Evolutionary conservation across 108 stramenopile species (phyloP).

Genomic region (Nitzschia sp.): DNA sequence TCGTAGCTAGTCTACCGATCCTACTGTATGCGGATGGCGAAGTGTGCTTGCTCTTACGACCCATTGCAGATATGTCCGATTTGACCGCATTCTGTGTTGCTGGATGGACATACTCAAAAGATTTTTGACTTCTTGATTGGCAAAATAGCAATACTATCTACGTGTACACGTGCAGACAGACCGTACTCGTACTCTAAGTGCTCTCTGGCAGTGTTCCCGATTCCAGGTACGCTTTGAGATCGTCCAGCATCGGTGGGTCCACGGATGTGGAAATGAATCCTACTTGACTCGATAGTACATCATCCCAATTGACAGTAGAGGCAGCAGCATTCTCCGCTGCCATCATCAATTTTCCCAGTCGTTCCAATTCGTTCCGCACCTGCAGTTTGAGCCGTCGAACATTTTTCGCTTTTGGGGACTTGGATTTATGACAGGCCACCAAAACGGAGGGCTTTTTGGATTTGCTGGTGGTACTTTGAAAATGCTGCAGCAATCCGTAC

Average conservation of each 20-base stretch:
- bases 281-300: slow-evolving; percentile 6
- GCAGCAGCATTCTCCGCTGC: neutral
- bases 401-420: slow-evolving; percentile 68
- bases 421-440: slow-evolving; percentile 67
- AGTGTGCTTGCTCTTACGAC: too few relatives aligned
- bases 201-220: slow-evolving; percentile 11
- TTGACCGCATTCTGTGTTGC: too few relatives aligned
- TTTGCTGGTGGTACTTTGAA: slow-evolving; percentile 3
- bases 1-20: too few relatives aligned
- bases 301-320: slow-evolving; percentile 23
- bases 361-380: slow-evolving; percentile 76
- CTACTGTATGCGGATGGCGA: too few relatives aligned
- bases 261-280: slow-evolving; percentile 24
- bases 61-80: too few relatives aligned
- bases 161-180: too few relatives aligned
- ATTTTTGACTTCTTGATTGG: too few relatives aligned
- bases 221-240: slow-evolving; percentile 15
- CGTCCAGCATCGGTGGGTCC: slow-evolving; percentile 14
- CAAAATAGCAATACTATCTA: too few relatives aligned
- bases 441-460: slow-evolving; percentile 27
- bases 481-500: slow-evolving; percentile 38
- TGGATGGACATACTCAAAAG: too few relatives aligned
- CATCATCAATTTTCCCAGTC: slow-evolving; percentile 30
- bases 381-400: slow-evolving; percentile 69
- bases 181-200: too few relatives aligned